Conservation (phyloP, 495 filamentous ascomycete species). For the Aspergillus kassunensis region DNA sequence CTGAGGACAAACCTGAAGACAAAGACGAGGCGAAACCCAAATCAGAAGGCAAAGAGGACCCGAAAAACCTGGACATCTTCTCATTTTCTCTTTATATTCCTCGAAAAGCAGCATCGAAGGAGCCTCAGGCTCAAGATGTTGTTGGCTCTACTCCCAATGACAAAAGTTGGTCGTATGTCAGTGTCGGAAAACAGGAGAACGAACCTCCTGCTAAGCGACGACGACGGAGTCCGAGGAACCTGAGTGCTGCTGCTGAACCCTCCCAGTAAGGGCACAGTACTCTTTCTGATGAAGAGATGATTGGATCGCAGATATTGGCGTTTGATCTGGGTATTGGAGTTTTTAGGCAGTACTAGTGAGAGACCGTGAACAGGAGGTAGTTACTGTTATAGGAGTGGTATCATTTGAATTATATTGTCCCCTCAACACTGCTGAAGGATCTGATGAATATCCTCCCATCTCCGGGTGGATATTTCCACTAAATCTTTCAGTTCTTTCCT, state of each 20-base stretch:
- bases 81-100: conserved; percentile 36
- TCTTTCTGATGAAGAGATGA: too few species aligned
- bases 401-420: conserved; percentile 23
- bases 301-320: not conserved
- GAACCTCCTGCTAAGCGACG: conserved; percentile 39
- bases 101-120: conserved; percentile 18
- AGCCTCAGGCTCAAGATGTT: not conserved
- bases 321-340: conserved; percentile 6
- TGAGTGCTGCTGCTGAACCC: conserved; percentile 1
- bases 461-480: conserved; percentile 46
- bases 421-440: conserved; percentile 40
- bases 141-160: conserved; percentile 12
- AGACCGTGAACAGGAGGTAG: not conserved
- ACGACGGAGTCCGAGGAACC: conserved; percentile 27
- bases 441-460: conserved; percentile 52
- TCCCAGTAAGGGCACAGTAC: not conserved
- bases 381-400: conserved; percentile 24
- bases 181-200: conserved; percentile 18
- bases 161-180: conserved; percentile 24
- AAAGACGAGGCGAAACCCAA: conserved; percentile 1
- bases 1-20: conserved; percentile 3
- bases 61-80: conserved; percentile 26
- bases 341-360: not conserved
- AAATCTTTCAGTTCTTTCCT: conserved; percentile 51
- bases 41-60: conserved; percentile 7